A percentile compares a stretch with the other conserved stretches of the same genome.
These are phyloP conservation scores for Dipteronia dyeriana DNA, from an alignment of 345 rosid species.

Conservation along the genomic window DNA sequence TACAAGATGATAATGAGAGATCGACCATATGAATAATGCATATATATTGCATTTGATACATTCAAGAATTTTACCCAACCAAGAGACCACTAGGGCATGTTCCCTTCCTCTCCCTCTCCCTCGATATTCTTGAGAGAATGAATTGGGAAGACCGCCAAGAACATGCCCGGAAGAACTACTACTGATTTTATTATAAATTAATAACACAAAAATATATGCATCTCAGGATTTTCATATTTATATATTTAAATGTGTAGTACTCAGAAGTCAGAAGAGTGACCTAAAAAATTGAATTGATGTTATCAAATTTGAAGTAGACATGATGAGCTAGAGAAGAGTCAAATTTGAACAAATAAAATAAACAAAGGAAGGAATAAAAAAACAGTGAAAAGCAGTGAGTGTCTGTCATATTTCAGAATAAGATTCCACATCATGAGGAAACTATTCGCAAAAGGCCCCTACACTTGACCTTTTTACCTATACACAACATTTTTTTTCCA, in stretches of 20 bases:
- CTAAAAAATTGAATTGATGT: too few relatives aligned
- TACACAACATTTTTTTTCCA: not conserved
- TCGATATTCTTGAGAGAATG: slow-evolving; percentile 25
- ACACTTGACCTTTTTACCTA: too few relatives aligned
- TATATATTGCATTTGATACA: too few relatives aligned
- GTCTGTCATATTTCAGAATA: slow-evolving; percentile 33
- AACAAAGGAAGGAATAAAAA: not conserved
- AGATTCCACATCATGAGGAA: slow-evolving; percentile 47
- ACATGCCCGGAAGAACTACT: not conserved
- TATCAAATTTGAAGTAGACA: too few relatives aligned
- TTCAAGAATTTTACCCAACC: not conserved
- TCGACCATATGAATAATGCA: too few relatives aligned
- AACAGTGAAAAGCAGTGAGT: slow-evolving; percentile 15
- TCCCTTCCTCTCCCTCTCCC: slow-evolving; percentile 17
- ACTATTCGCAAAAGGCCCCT: slow-evolving; percentile 1
- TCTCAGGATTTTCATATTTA: too few relatives aligned
- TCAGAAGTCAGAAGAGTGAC: too few relatives aligned
- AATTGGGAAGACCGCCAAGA: slow-evolving; percentile 31
- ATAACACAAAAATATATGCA: too few relatives aligned
- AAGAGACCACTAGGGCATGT: slow-evolving; percentile 23
- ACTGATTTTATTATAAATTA: not conserved
- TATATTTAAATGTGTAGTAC: too few relatives aligned
- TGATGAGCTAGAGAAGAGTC: not conserved
- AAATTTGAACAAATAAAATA: not conserved
- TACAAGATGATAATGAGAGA: too few relatives aligned